Evolutionary conservation across 176 grass and related monocot genomes (phyloP).

Genomic region (Eleusine indica): DNA sequence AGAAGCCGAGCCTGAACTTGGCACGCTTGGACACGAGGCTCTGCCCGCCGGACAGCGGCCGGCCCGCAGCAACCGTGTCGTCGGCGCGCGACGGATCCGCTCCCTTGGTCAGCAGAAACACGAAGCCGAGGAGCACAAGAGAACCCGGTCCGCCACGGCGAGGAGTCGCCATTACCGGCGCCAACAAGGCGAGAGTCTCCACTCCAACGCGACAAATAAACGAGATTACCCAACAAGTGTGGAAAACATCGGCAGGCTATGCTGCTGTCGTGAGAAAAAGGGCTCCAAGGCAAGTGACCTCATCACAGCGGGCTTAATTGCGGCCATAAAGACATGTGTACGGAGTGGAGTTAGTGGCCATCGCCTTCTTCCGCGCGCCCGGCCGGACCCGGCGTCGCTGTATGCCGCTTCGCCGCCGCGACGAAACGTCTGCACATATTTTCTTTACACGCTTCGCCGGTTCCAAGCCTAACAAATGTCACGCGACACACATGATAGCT

Average conservation of each 20-base stretch:
- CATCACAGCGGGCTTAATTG: background rate
- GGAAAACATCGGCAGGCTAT: background rate
- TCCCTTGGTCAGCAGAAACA: background rate
- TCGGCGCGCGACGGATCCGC: background rate
- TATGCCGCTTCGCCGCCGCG: background rate
- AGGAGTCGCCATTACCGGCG: conserved; percentile 27
- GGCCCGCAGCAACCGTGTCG: conserved; percentile 28
- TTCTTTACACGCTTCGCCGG: background rate
- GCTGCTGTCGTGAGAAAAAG: background rate
- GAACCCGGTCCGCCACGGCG: background rate
- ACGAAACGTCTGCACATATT: background rate
- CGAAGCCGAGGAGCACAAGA: background rate
- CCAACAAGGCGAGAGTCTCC: background rate
- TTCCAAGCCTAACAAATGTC: background rate
- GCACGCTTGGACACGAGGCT: conserved; percentile 48
- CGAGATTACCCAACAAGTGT: background rate
- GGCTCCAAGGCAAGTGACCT: background rate
- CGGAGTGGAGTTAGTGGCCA: background rate
- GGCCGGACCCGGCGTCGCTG: background rate
- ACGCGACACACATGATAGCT: background rate
- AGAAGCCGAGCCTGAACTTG: conserved; percentile 62
- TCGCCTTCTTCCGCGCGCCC: background rate
- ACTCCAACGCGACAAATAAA: background rate
- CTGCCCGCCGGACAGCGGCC: conserved; percentile 27
- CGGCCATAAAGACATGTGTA: conserved; percentile 13